Percentiles rank a stretch among this genome's conserved stretches.
phyloP scores from a whole-genome alignment of 345 rosid species.

The Ailanthus altissimus region DNA sequence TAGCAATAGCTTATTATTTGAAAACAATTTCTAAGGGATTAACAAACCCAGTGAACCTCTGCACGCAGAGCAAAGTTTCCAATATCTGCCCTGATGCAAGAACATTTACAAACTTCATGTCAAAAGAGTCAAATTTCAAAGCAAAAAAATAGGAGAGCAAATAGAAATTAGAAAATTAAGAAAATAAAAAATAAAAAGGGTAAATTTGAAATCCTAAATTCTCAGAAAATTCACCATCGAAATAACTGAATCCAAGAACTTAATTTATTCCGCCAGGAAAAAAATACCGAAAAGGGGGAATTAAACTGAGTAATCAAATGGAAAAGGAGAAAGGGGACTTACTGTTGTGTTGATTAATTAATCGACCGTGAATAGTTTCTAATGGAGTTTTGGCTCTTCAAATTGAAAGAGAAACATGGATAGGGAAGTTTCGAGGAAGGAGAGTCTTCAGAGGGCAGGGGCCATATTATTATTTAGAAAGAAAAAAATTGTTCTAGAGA shows the following conservation, averaged over 20 bases:
- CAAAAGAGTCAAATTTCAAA: not conserved
- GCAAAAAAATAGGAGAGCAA: constrained; percentile 1
- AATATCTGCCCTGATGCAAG: constrained; percentile 11
- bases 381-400: not conserved
- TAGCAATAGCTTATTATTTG: constrained; percentile 22
- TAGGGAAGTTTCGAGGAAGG: constrained; percentile 23
- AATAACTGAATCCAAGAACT: not conserved
- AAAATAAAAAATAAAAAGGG: not conserved
- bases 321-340: not conserved
- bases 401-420: not conserved
- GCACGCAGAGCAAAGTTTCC: constrained; percentile 19
- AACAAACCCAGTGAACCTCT: constrained; percentile 18
- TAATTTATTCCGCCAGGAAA: not conserved
- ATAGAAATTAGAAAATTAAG: not conserved
- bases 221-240: not conserved
- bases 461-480: not conserved
- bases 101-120: not conserved
- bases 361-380: not conserved
- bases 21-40: not conserved
- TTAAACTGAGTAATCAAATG: not conserved
- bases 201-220: not conserved
- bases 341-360: not conserved
- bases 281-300: not conserved
- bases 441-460: constrained; percentile 1
- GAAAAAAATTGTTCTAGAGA: not conserved